Evolutionary conservation across 2,329 filamentous ascomycete genomes (phyloP), one percentile per base, ranked within the genome.

Genomic region (Knufia fluminis): DNA sequence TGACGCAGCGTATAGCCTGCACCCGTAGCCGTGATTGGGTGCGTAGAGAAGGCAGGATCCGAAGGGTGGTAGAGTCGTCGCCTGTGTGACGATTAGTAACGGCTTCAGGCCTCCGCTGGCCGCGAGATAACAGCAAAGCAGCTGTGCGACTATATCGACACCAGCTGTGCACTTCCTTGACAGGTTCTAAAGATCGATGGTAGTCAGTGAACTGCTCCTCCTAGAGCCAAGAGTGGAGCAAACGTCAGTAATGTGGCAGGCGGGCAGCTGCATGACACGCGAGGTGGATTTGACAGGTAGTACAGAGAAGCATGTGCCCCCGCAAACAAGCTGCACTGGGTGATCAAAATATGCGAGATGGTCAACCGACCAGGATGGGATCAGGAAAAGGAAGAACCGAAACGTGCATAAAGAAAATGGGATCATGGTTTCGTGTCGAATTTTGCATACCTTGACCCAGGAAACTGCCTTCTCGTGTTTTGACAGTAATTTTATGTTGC

Each of bases 371-470:
- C n/a, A 19, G 12, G 42, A 19, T 14, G 10, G 20, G 23, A 45
- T 6, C 6, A 6, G 41, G 4, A 20, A 44, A 4, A 44, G n/a
- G 9, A n/a, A 8, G 24, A 16, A 8, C 7, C 4, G 16, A 22
- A 42, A 24, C 8, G 16, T 22, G 9, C n/a, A 26, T 12, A 10
- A 16, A 44, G 41, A 33, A 12, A 26, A 16, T 33, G 12, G n/a
- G 20, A 20, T 16, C 6, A 44, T 6, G 9, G 12, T 45, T 45
- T 35, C n/a, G 42, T 33, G 26, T 32, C 17, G n/a, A 33, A 43
- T 3, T 43, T 43, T 45, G 42, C 42, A 45, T 45, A 45, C 42
- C 42, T 45, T 17, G n/a, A 41, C 38, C 38, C 16, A 24, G 16
- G 22, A 12, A 8, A 19, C 17, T 23, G 19, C 38, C 19, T 36